Percentiles rank a stretch among this genome's conserved stretches.
Evolutionary conservation across 257 asterid species (phyloP).

Genomic region (Jacaranda mimosifolia): DNA sequence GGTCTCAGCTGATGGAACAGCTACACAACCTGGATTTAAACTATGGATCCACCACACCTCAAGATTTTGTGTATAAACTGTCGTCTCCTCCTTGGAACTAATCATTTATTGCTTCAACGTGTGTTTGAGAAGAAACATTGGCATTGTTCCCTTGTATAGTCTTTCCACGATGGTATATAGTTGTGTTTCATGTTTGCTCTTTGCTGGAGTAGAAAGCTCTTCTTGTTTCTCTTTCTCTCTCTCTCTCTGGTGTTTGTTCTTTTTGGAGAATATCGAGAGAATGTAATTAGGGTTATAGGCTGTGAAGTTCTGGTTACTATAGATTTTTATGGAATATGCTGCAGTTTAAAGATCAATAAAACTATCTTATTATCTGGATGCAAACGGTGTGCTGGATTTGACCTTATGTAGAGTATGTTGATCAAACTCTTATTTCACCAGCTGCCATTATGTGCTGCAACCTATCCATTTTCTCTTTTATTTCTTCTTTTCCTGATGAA

Average conservation of each 20-base stretch:
- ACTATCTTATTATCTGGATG: conserved; percentile 15
- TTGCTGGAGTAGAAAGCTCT: background rate
- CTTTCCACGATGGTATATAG: conserved; percentile 45
- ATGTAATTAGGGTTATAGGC: conserved; percentile 38
- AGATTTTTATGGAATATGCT: conserved; percentile 9
- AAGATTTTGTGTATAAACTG: conserved; percentile 68
- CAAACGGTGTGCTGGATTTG: background rate
- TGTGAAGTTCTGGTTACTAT: conserved; percentile 24
- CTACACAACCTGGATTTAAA: conserved; percentile 83
- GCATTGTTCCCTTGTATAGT: conserved; percentile 50
- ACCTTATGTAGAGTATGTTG: background rate
- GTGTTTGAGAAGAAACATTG: conserved; percentile 8
- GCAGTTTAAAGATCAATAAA: conserved; percentile 5
- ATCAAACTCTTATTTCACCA: background rate
- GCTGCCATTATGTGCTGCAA: background rate
- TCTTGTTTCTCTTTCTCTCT: background rate
- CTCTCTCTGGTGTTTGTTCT: conserved; percentile 16
- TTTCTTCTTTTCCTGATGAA: no score
- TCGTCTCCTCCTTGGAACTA: conserved; percentile 92
- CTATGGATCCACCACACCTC: conserved; percentile 70
- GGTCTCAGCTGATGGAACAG: conserved; percentile 98
- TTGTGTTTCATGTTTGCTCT: conserved; percentile 25
- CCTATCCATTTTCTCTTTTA: background rate
- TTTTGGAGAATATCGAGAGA: conserved; percentile 27
- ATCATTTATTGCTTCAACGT: conserved; percentile 29